Evolutionary conservation across 352 stramenopile species (phyloP), one percentile per base, ranked within the genome.

Genomic region (Globisporangium takayamanum): DNA sequence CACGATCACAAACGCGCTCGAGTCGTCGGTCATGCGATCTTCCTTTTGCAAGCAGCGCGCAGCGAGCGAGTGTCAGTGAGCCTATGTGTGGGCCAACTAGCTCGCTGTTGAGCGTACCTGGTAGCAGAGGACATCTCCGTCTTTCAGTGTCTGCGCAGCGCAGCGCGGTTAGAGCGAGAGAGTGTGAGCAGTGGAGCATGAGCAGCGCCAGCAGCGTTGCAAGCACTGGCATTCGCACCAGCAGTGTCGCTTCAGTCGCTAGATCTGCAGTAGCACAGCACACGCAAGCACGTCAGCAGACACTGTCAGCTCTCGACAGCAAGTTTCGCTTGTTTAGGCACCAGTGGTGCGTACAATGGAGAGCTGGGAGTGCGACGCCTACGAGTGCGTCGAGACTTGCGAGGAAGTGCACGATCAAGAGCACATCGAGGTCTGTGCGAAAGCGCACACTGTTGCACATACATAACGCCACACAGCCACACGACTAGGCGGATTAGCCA

Each of bases 121-220:
- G 51, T 90, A 87, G 59, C 73, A 87, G 4, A 90, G 66, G 10
- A 88, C 74, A 33, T 88, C 80, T 15, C 80, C 80, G 57, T 90
- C 80, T n/a, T 61, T 64, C 14, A 88, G 53, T 0, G 62, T 69
- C 80, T 89, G 57, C 39, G 33, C 10, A 49, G 1, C 62, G n/a
- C 14, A 1, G 36, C 22, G 28, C 25, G 50, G 25, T 26, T 42
- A 7, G 28, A 42, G 18, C 10, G 12, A 59, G 14, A 11, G 20
- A 16, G 53, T 5, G 46, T 41, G 25, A 25, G 4, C 37, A 14
- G 14, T 30, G 28, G 46, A 36, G 30, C 30, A 12, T n/a, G 18
- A 1, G 46, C 20, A 7, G 22, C 22, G 14, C 2, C 11, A 16
- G 20, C 10, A 30, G n/a, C 7, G 20, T 10, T 20, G 3, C 28